Percentiles rank a stretch among this genome's conserved stretches.
phyloP scores from a whole-genome alignment of 371 early-diverging fungal species.

The Rhizoclosmatium hyalinum region DNA sequence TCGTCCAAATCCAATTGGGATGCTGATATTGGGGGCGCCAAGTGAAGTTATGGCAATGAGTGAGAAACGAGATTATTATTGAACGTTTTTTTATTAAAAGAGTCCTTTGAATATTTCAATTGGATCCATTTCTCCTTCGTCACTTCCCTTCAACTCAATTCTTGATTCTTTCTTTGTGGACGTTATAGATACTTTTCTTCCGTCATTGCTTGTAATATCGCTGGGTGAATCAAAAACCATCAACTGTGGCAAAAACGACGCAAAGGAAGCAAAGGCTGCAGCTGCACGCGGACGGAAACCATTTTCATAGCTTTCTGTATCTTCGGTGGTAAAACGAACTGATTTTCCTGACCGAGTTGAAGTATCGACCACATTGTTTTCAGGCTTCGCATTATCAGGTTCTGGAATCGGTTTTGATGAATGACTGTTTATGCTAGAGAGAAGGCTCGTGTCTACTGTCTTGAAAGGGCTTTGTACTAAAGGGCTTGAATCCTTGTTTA shows the following conservation, averaged over 20 bases:
- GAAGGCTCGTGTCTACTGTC: background rate
- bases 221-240: too few relatives aligned
- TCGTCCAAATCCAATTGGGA: constrained; percentile 18
- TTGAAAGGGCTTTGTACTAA: background rate
- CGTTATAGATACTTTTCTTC: too few relatives aligned
- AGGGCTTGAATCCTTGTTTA: background rate
- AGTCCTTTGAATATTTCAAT: background rate
- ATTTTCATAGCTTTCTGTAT: too few relatives aligned
- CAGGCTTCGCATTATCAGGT: background rate
- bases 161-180: too few relatives aligned
- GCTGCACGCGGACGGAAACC: too few relatives aligned
- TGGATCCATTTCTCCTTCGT: background rate
- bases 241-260: too few relatives aligned
- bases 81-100: background rate
- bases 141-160: background rate
- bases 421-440: background rate
- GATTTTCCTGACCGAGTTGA: too few relatives aligned
- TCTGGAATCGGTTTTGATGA: background rate
- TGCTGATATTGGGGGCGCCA: constrained; percentile 26
- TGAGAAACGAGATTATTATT: constrained; percentile 26
- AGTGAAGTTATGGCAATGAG: constrained; percentile 28
- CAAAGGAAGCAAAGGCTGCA: too few relatives aligned
- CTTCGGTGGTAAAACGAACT: too few relatives aligned
- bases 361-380: too few relatives aligned
- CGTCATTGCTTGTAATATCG: too few relatives aligned